Evolutionary conservation across 2,329 filamentous ascomycete genomes (phyloP).

Genomic region (Gnomoniopsis sp.): DNA sequence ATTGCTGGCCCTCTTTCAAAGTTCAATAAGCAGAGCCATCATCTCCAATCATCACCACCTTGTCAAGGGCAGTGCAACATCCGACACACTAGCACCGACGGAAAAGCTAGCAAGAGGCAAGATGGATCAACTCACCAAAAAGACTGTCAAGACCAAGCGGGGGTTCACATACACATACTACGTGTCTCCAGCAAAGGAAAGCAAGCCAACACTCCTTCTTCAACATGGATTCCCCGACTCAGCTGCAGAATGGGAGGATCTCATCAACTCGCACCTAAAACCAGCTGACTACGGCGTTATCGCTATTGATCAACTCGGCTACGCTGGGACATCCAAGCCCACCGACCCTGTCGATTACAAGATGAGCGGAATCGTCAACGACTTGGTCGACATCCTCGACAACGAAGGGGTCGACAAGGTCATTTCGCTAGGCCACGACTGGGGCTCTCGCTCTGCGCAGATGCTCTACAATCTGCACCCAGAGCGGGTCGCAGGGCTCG

Average conservation of each 20-base stretch:
- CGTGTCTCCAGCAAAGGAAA: conserved; percentile 22
- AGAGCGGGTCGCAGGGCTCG: conserved; percentile 36
- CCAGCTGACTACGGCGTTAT: conserved; percentile 33
- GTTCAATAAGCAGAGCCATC: no score
- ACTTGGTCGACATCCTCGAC: conserved; percentile 38
- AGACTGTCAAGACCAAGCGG: conserved; percentile 27
- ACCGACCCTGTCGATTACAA: conserved; percentile 12
- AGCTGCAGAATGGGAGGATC: conserved; percentile 39
- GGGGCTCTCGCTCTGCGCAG: conserved; percentile 39
- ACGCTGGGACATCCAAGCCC: conserved; percentile 25
- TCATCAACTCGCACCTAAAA: conserved; percentile 36
- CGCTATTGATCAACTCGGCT: conserved; percentile 32
- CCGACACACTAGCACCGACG: neutral
- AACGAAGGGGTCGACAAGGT: conserved; percentile 31
- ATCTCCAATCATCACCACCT: neutral
- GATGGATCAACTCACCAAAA: conserved; percentile 26
- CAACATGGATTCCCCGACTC: conserved; percentile 49
- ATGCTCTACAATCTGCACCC: conserved; percentile 40
- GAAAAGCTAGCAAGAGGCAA: neutral
- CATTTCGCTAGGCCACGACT: conserved; percentile 47
- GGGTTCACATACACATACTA: conserved; percentile 40
- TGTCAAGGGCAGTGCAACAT: neutral
- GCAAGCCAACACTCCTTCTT: conserved; percentile 34
- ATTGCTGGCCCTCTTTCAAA: no score
- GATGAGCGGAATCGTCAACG: conserved; percentile 29